phyloP scores from a whole-genome alignment of 306 rosid species.

The Sindora glabra region DNA sequence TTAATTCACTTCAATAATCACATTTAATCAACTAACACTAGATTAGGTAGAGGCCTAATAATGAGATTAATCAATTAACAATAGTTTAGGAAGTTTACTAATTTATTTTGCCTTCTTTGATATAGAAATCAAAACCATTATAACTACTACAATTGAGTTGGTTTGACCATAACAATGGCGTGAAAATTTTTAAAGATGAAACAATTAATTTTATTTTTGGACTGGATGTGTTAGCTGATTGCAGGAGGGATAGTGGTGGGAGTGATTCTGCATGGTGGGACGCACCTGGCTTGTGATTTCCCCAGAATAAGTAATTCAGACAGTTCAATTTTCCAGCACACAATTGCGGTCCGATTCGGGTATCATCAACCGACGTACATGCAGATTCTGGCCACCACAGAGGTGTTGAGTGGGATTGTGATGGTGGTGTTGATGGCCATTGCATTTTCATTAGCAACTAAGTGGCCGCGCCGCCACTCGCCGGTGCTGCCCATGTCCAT shows the following conservation, averaged over 20 bases:
- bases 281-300: slow-evolving; percentile 87
- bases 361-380: slow-evolving; percentile 66
- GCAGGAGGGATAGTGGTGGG: slow-evolving; percentile 83
- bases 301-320: slow-evolving; percentile 69
- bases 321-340: slow-evolving; percentile 41
- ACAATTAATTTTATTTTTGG: background rate
- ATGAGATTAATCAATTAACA: no score
- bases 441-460: slow-evolving; percentile 70
- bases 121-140: background rate
- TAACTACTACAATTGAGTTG: background rate
- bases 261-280: slow-evolving; percentile 76
- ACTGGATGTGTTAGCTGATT: slow-evolving; percentile 37
- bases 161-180: no score
- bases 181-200: background rate
- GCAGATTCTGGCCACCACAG: slow-evolving; percentile 59
- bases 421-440: slow-evolving; percentile 67
- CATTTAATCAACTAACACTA: no score
- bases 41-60: no score
- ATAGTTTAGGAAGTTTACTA: background rate
- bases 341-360: slow-evolving; percentile 53
- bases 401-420: slow-evolving; percentile 56
- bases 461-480: slow-evolving; percentile 75
- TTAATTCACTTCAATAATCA: no score
- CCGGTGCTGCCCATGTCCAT: slow-evolving; percentile 50
- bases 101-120: background rate